A percentile compares a stretch with the other conserved stretches of the same genome.
Evolutionary conservation across 2,329 filamentous ascomycete genomes (phyloP).

Genomic region (Ascochyta koolunga): DNA sequence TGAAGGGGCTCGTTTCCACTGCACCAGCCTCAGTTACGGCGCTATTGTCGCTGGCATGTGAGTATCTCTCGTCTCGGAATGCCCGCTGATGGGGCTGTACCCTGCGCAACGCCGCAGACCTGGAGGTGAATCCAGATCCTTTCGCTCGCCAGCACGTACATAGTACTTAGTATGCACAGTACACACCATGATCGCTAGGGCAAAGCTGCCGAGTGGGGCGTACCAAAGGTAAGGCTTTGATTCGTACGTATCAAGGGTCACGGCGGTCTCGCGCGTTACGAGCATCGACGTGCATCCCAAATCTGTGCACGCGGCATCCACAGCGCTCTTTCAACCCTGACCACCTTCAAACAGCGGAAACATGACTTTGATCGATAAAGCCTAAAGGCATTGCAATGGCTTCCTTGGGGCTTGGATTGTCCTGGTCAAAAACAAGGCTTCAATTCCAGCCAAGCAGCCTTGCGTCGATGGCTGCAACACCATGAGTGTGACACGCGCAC

Average conservation of each 20-base stretch:
- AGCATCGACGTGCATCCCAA: slow-evolving; percentile 3
- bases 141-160: slow-evolving; percentile 11
- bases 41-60: slow-evolving; percentile 5
- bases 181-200: slow-evolving; percentile 7
- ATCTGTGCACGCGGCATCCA: slow-evolving; percentile 15
- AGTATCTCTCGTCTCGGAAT: slow-evolving; percentile 17
- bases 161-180: too few relatives aligned
- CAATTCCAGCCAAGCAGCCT: slow-evolving; percentile 11
- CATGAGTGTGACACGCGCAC: slow-evolving; percentile 8
- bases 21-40: slow-evolving; percentile 23
- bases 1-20: slow-evolving; percentile 4
- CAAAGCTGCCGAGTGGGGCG: background rate
- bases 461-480: slow-evolving; percentile 6
- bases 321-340: slow-evolving; percentile 15
- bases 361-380: slow-evolving; percentile 20
- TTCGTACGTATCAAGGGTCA: slow-evolving; percentile 13
- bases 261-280: slow-evolving; percentile 13
- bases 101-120: background rate
- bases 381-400: slow-evolving; percentile 5
- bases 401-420: slow-evolving; percentile 5
- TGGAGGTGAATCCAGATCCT: background rate
- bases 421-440: slow-evolving; percentile 16
- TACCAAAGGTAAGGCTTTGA: slow-evolving; percentile 15
- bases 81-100: slow-evolving; percentile 14
- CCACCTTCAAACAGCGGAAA: slow-evolving; percentile 16